A percentile compares a stretch with the other conserved stretches of the same genome.
Conservation (phyloP, 805 yeast species). For the Grigorovia jiainica region DNA sequence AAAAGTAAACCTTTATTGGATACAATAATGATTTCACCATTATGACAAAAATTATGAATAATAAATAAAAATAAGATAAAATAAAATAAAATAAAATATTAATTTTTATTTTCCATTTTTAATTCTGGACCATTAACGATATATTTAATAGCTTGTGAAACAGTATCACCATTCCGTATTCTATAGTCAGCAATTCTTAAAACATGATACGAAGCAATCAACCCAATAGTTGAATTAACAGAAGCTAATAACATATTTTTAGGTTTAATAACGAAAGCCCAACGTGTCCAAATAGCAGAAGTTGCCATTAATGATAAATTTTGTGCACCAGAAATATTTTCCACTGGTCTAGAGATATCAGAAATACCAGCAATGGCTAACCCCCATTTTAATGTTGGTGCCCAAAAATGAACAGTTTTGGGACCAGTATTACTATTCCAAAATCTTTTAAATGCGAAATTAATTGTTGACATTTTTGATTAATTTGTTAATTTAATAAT, state of each 20-base stretch:
- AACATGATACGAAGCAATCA: constrained; percentile 83
- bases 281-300: constrained; percentile 95
- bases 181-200: constrained; percentile 65
- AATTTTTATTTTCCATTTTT: background rate
- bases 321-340: constrained; percentile 75
- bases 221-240: constrained; percentile 87
- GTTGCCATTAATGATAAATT: constrained; percentile 71
- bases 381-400: constrained; percentile 77
- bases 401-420: constrained; percentile 94
- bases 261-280: constrained; percentile 93
- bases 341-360: constrained; percentile 87
- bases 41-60: background rate
- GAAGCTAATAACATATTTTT: constrained; percentile 81
- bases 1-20: too few relatives aligned
- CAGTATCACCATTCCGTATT: constrained; percentile 51
- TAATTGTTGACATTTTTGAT: constrained; percentile 7
- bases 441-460: constrained; percentile 49
- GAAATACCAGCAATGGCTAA: constrained; percentile 86
- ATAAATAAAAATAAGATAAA: background rate
- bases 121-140: constrained; percentile 39
- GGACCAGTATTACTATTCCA: constrained; percentile 91
- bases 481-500: background rate
- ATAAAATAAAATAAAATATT: background rate
- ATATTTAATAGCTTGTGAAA: constrained; percentile 46
- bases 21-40: background rate